Conservation (phyloP, 352 stramenopile genomes). For the Phytophthora gonapodyides region DNA sequence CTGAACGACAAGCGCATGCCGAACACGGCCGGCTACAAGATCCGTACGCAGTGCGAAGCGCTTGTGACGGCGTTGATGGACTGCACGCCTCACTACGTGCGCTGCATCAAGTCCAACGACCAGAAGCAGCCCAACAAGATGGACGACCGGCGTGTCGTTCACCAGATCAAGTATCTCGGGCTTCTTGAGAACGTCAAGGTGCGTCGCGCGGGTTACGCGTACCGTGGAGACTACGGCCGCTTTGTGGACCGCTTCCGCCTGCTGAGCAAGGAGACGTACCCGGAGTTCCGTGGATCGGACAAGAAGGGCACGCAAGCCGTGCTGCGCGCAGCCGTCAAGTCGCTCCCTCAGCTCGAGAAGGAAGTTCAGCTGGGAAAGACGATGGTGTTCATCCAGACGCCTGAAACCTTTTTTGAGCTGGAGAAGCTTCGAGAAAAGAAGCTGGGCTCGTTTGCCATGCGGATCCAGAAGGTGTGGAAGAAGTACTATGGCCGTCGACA, state of each 20-base stretch:
- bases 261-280: conserved; percentile 84
- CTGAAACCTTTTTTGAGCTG: conserved; percentile 89
- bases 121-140: conserved; percentile 86
- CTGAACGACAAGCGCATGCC: conserved; percentile 82
- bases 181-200: conserved; percentile 91
- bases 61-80: conserved; percentile 89
- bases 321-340: conserved; percentile 74
- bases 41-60: conserved; percentile 86
- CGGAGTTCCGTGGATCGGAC: conserved; percentile 77
- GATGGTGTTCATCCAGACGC: conserved; percentile 93
- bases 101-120: conserved; percentile 94
- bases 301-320: conserved; percentile 87
- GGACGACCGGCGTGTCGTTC: conserved; percentile 83
- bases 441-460: conserved; percentile 71
- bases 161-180: conserved; percentile 90
- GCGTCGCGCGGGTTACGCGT: conserved; percentile 81
- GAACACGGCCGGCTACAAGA: conserved; percentile 81
- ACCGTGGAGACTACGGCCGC: conserved; percentile 84
- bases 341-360: conserved; percentile 66
- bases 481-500: conserved; percentile 82
- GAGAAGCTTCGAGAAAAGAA: conserved; percentile 88
- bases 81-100: conserved; percentile 91
- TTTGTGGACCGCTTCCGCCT: conserved; percentile 88
- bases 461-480: conserved; percentile 87
- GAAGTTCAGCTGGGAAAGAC: conserved; percentile 90